A percentile compares a stretch with the other conserved stretches of the same genome.
Conservation (phyloP, 257 asterid genomes). For the Buddleja alternifolia region DNA sequence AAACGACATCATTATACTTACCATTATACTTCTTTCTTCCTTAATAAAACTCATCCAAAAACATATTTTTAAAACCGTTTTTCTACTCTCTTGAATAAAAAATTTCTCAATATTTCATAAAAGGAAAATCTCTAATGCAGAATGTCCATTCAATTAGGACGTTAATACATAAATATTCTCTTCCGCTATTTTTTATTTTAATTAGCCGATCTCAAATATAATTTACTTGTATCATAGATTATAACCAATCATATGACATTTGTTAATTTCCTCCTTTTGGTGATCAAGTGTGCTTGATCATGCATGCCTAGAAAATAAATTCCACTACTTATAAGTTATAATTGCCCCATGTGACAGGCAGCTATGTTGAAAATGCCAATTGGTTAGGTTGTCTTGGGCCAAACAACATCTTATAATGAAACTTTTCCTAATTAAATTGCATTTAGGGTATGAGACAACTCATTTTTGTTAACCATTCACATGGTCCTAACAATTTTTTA, state of each 20-base stretch:
- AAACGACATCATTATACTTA: no score
- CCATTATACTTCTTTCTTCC: no score
- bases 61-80: no score
- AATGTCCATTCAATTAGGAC: no score
- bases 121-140: no score
- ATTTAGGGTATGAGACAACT: slow-evolving; percentile 42
- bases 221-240: no score
- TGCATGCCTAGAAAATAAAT: slow-evolving; percentile 11
- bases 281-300: background rate
- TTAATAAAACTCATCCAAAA: no score
- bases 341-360: slow-evolving; percentile 49
- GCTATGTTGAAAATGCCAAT: slow-evolving; percentile 33
- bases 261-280: background rate
- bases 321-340: background rate
- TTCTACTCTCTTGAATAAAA: no score
- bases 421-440: slow-evolving; percentile 14
- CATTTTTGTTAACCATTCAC: slow-evolving; percentile 42
- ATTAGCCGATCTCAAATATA: no score
- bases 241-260: background rate
- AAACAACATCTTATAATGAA: slow-evolving; percentile 25
- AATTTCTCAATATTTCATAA: no score
- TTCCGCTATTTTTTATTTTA: no score
- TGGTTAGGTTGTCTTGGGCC: slow-evolving; percentile 47
- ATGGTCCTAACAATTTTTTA: slow-evolving; percentile 31
- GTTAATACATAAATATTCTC: no score